Conservation (phyloP, 495 filamentous ascomycete genomes). For the Lasiosphaeria miniovina region DNA sequence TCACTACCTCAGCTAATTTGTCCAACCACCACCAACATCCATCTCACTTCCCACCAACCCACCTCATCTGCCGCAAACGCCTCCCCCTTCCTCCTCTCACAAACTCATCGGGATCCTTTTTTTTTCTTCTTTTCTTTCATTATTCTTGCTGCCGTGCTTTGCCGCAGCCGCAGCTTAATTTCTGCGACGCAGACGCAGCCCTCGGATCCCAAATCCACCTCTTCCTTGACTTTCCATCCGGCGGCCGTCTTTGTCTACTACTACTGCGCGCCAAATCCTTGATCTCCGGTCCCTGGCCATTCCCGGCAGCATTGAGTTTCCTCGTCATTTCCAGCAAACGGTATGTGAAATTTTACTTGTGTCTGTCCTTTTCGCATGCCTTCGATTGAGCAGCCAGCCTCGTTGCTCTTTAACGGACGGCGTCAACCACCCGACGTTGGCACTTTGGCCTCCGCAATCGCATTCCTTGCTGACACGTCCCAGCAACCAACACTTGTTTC, state of each 20-base stretch:
- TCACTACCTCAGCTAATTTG: constrained; percentile 16
- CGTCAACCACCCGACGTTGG: background rate
- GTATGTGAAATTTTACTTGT: constrained; percentile 4
- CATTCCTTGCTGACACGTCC: constrained; percentile 9
- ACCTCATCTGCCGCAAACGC: constrained; percentile 21
- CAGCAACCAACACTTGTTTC: background rate
- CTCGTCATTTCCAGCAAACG: background rate
- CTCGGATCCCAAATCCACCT: constrained; percentile 16
- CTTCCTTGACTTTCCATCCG: constrained; percentile 9
- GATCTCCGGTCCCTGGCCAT: background rate
- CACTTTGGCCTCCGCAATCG: background rate
- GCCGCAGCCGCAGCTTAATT: constrained; percentile 13
- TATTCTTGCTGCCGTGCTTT: constrained; percentile 17
- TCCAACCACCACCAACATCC: constrained; percentile 9
- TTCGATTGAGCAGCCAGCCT: background rate
- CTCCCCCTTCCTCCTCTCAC: constrained; percentile 20
- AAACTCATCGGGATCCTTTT: constrained; percentile 7
- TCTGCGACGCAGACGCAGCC: constrained; percentile 7
- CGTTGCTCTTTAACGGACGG: background rate
- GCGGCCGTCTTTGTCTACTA: constrained; percentile 9
- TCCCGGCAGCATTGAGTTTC: constrained; percentile 11
- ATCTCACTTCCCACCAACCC: constrained; percentile 7
- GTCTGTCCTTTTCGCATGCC: background rate
- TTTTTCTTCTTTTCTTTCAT: background rate
- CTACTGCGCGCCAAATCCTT: background rate